Evolutionary conservation across 2,329 filamentous ascomycete genomes (phyloP).

Genomic region (Epicoccum sorghinum): DNA sequence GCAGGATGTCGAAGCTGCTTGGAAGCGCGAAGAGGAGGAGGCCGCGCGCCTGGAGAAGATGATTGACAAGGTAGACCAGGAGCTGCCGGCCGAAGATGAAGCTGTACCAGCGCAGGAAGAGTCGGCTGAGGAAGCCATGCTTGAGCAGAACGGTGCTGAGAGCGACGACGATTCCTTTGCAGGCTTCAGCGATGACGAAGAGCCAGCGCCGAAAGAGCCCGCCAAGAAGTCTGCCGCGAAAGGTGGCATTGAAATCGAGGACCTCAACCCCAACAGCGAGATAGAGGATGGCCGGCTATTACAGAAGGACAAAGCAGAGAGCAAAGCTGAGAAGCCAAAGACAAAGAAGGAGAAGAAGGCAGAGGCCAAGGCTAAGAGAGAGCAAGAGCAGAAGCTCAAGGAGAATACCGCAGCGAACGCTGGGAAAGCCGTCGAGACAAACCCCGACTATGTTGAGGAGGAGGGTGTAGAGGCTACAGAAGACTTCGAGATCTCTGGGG

Average conservation of each 20-base stretch:
- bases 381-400: conserved; percentile 20
- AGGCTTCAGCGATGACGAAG: conserved; percentile 26
- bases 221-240: conserved; percentile 1
- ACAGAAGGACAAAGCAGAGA: conserved; percentile 17
- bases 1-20: conserved; percentile 29
- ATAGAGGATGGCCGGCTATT: conserved; percentile 19
- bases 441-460: conserved; percentile 26
- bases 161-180: conserved; percentile 52
- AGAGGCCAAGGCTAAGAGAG: conserved; percentile 26
- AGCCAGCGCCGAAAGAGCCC: conserved; percentile 1
- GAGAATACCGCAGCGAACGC: conserved; percentile 18
- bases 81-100: conserved; percentile 13
- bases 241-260: conserved; percentile 12
- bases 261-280: conserved; percentile 28
- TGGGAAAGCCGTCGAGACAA: conserved; percentile 9
- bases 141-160: conserved; percentile 34
- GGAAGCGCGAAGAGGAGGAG: conserved; percentile 29
- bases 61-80: conserved; percentile 24
- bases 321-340: conserved; percentile 17
- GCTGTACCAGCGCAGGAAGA: conserved; percentile 1
- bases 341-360: conserved; percentile 24
- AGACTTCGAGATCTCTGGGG: conserved; percentile 31
- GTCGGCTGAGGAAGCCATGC: conserved; percentile 16
- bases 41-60: conserved; percentile 29
- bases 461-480: conserved; percentile 28